Evolutionary conservation across 345 rosid species (phyloP), one percentile per base, ranked within the genome.

Genomic region (Corchorus olitorius): DNA sequence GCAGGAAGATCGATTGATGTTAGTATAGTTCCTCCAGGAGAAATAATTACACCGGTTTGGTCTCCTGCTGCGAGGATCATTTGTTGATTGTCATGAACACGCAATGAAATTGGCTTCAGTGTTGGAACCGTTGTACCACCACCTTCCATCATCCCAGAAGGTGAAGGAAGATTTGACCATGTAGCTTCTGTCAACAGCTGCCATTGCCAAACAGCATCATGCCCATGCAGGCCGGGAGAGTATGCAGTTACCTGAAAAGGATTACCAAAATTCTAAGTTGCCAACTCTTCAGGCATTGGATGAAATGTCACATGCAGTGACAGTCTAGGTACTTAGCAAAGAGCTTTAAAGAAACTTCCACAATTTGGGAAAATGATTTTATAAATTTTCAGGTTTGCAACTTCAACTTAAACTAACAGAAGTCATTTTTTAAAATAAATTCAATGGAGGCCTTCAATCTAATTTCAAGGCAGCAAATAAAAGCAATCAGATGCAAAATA

Each of bases 1-100:
- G 95, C 88, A 9, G 99, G 98, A 73, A 96, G 92, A 75, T 92
- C 93, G 20, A 96, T 76, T 9, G 93, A 76, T 16, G 97, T 83
- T 81, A 91, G 80, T 75, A 85, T 80, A 73, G 92, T 94, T 75
- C 99, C 99, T 68, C 97, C 93, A 1, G 95, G 87, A n/a, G 99
- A 96, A 82, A 94, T 86, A 53, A 92, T 86, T 14, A 91, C 91
- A 0, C 94, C 97, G 35, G 81, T 92, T 81, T 96, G 95, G 78
- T 96, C 98, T 83, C 99, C 98, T 4, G 95, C 97, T 0, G 97
- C 99, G 10, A 96, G 95, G 82, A 96, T 89, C 94, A 92, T 89
- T 71, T 86, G 95, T 71, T 89, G 97, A 84, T 80, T 89, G 78
- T 94, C 97, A 65, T 88, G 97, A 39, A 82, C 54, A 2, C 92